Evolutionary conservation across 1,284 basidiomycete genomes (phyloP), one percentile per base, ranked within the genome.

Genomic region (Tilletia walkeri): DNA sequence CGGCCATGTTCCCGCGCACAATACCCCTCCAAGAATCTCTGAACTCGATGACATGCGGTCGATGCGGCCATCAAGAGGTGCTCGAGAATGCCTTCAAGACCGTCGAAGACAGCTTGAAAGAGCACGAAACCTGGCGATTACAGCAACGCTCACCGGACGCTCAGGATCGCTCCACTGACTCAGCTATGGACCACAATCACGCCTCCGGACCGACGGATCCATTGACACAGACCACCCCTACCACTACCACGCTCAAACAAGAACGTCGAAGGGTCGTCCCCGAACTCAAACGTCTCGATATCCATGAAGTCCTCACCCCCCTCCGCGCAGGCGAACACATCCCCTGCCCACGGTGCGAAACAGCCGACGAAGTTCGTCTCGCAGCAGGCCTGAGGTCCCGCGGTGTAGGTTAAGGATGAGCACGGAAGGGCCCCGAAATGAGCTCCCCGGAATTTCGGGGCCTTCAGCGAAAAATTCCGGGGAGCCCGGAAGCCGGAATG

Each of bases 11-110:
- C 54, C 87, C 93, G 41, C 88, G 92, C 68, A 92, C 91, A 76
- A 92, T 97, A 54, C 94, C 94, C 3, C 87, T 97, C 0, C 94
- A 97, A 79, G 94, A 94, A 68, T 92, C 91, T 2, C 87, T 97
- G 7, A 88, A 90, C 79, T 87, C 87, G 4, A 86, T 96, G 76
- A 90, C 92, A 74, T 97, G 94, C 82, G 88, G 90, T 70, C 47
- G 47, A 18, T 48, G 47, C 47, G 7, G 9, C 47, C 47, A 48
- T 18, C 47, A 48, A 18, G 47, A 48, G 47, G 18, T 48, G 9
- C 47, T 48, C 47, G 47, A 48, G 9, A 48, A 48, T 48, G 47
- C 47, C 47, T 48, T 48, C 47, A 18, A 7, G 47, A 48, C 9
- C 47, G 47, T 18, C 9, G 47, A 7, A 48, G 47, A 48, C 9